Base-by-base conservation (phyloP, 208 protist species). In the Crithidia brevicula region DNA sequence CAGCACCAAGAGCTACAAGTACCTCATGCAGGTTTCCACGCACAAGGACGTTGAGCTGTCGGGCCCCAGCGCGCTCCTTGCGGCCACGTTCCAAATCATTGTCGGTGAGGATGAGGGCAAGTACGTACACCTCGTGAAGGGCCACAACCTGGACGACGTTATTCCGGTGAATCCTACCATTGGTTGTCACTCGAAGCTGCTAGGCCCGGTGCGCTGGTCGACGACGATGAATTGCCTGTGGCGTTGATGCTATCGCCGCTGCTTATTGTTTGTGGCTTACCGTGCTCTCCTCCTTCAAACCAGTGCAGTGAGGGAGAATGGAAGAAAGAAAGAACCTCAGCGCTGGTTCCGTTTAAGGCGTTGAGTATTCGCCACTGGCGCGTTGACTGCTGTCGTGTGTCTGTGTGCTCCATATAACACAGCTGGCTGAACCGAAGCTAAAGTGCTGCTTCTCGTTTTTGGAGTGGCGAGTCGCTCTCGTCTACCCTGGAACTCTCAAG, bases 91-190 rank as follows among this genome's bases (percentile, higher is more conserved):
- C 60, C 72, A 85, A 51, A 50, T 93, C 3, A 67, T 72, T 1
- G 74, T 88, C 10, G 87, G 87, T 8, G 72, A 76, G 4, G 68
- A 83, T 11, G 83, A 93, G 65, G 87, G 87, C 28, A 86, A 85
- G 61, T 93, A 87, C 62, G 50, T 93, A 15, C 87, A 93, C 63
- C 20, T 93, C 31, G 70, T 93, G n/a, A 93, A 93, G 76, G 82
- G 72, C 15, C 73, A 82, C 61, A 69, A 85, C 51, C 61, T 90
- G 20, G 84, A 93, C 56, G 87, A 89, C 34, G 52, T 93, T 2
- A 61, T 93, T n/a, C 77, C 77, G 13, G 46, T 75, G 30, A 64
- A 52, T 1, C 82, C 85, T 20, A 69, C 62, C 10, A 23, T 70
- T 5, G 79, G 72, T 10, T 78, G 77, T 56, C 58, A 66, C 22